A percentile compares a stretch with the other conserved stretches of the same genome.
Conservation (phyloP, 106 monocot genomes). For the Agapanthus africanus region DNA sequence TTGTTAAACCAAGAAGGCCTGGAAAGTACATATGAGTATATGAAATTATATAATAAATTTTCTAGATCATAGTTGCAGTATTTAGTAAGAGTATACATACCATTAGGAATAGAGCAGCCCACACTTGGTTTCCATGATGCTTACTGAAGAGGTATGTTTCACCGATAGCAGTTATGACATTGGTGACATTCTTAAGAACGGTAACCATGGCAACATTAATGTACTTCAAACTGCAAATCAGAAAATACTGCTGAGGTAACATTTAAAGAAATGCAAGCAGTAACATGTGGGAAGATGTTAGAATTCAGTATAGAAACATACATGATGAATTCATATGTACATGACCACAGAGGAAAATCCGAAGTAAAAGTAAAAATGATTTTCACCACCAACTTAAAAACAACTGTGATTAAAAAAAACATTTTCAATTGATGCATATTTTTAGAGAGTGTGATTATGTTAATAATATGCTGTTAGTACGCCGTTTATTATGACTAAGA, state of each 20-base stretch:
- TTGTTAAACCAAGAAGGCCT: too few relatives aligned
- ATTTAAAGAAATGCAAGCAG: not conserved
- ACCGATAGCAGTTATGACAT: constrained; percentile 63
- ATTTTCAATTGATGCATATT: too few relatives aligned
- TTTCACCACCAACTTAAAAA: too few relatives aligned
- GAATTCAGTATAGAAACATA: not conserved
- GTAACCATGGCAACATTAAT: constrained; percentile 86
- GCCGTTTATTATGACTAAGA: too few relatives aligned
- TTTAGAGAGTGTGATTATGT: too few relatives aligned
- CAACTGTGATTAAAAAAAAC: not conserved
- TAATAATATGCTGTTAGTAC: too few relatives aligned
- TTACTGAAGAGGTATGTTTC: constrained; percentile 60
- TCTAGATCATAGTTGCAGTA: too few relatives aligned
- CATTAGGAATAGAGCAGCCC: constrained; percentile 64
- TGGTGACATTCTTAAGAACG: constrained; percentile 65
- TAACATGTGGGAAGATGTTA: not conserved
- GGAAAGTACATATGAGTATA: too few relatives aligned
- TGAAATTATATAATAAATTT: too few relatives aligned
- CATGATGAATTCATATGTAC: not conserved
- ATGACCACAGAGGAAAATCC: not conserved
- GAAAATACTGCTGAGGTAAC: not conserved
- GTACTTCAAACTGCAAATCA: constrained; percentile 59
- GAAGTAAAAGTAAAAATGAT: not conserved
- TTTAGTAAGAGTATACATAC: too few relatives aligned
- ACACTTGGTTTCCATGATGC: constrained; percentile 48